Conservation (phyloP, 2,329 filamentous ascomycete genomes). For the Stachybotrys chartarum region DNA sequence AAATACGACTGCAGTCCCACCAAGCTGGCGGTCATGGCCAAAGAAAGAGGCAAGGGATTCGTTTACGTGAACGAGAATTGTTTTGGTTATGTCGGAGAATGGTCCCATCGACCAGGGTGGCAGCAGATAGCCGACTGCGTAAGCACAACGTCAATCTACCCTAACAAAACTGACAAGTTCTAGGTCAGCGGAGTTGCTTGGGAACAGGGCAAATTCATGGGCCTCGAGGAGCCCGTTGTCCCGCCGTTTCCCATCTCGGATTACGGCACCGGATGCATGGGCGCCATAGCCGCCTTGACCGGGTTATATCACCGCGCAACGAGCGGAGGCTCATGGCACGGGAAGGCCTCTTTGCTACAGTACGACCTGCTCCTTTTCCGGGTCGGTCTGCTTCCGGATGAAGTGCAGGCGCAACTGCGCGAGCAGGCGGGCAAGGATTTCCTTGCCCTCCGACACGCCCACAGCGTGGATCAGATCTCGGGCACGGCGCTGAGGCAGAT, state of each 20-base stretch:
- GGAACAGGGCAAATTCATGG: conserved; percentile 57
- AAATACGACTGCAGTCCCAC: conserved; percentile 55
- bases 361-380: conserved; percentile 61
- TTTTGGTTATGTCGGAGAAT: conserved; percentile 55
- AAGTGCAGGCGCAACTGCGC: conserved; percentile 45
- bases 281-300: conserved; percentile 57
- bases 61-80: conserved; percentile 67
- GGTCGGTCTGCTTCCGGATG: conserved; percentile 47
- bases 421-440: conserved; percentile 38
- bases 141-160: conserved; percentile 6
- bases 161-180: not conserved
- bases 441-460: conserved; percentile 48
- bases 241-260: conserved; percentile 58
- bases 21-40: conserved; percentile 44
- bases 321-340: conserved; percentile 58
- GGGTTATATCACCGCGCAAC: conserved; percentile 57
- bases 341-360: conserved; percentile 56
- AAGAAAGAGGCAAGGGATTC: conserved; percentile 51
- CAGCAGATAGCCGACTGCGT: conserved; percentile 64
- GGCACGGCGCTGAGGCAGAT: conserved; percentile 49
- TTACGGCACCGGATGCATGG: conserved; percentile 68
- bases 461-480: conserved; percentile 60
- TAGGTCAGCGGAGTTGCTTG: conserved; percentile 50
- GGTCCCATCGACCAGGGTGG: conserved; percentile 60
- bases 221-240: conserved; percentile 54